A percentile compares a stretch with the other conserved stretches of the same genome.
These are phyloP conservation scores for Westerdykella ornata DNA, from an alignment of 2,329 filamentous ascomycete genomes.

Conservation along the genomic window DNA sequence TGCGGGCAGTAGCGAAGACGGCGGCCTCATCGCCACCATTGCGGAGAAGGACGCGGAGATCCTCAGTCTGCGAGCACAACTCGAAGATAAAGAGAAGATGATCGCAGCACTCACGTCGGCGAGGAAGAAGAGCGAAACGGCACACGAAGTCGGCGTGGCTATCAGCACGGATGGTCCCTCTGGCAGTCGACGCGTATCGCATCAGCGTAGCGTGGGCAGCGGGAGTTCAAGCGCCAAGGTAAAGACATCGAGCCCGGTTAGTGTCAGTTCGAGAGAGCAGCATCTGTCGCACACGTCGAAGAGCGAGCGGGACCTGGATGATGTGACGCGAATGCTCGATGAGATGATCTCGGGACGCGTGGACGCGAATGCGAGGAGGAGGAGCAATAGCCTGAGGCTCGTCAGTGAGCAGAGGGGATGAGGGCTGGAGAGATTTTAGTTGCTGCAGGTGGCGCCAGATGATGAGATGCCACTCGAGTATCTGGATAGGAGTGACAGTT, in stretches of 20 bases:
- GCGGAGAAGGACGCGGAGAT: slow-evolving; percentile 92
- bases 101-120: slow-evolving; percentile 77
- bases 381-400: slow-evolving; percentile 21
- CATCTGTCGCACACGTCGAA: slow-evolving; percentile 17
- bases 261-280: slow-evolving; percentile 16
- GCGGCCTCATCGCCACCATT: slow-evolving; percentile 63
- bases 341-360: slow-evolving; percentile 93
- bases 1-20: slow-evolving; percentile 64
- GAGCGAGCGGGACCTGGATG: slow-evolving; percentile 65
- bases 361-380: slow-evolving; percentile 57
- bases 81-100: slow-evolving; percentile 96
- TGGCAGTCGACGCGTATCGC: slow-evolving; percentile 30
- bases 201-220: slow-evolving; percentile 28
- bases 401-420: slow-evolving; percentile 6
- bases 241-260: slow-evolving; percentile 11
- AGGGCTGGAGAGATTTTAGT: background rate
- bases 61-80: slow-evolving; percentile 73
- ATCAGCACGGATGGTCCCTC: slow-evolving; percentile 27
- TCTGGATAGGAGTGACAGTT: too few relatives aligned
- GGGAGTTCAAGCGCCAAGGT: slow-evolving; percentile 18
- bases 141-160: slow-evolving; percentile 47
- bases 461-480: too few relatives aligned
- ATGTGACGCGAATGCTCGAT: slow-evolving; percentile 88
- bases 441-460: too few relatives aligned
- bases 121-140: slow-evolving; percentile 75